Evolutionary conservation across 768 basidiomycete species (phyloP), one percentile per base, ranked within the genome.

Genomic region (Russula foetens): DNA sequence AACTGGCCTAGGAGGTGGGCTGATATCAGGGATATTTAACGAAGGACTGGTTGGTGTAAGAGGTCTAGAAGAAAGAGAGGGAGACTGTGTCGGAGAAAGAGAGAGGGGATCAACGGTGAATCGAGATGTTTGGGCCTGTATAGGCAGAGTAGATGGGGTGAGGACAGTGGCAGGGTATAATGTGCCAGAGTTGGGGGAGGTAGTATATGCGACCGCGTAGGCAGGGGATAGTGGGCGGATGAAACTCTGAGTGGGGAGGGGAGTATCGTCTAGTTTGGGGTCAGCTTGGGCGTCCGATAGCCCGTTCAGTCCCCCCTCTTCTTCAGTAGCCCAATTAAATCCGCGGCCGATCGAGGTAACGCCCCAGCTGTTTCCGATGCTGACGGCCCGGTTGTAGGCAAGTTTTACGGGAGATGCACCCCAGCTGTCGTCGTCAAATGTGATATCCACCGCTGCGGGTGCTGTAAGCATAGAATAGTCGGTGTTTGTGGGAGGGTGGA

Each of bases 341-440:
- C 90, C 90, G 49, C 87, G 82, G 12, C 90, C 90, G 49, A 92
- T 85, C 39, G 83, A 89, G 21, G 90, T 92, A 62, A 92, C 89
- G 7, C 86, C 86, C 88, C 88, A 92, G 72, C 88, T 90, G 63
- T 83, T 82, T 33, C 84, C 82, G 55, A 86, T 83, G 60, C 85
- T 87, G 43, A 86, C 79, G 7, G 85, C 75, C 60, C 81, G 76
- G 72, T 84, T 83, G 21, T 85, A 77, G 54, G 66, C 67, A 41
- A 67, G 60, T 58, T 73, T 73, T 4, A 78, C 71, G 31, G 79
- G 76, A 44, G 82, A 76, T 28, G 79, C 67, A 62, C 79, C 77
- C 88, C 87, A 88, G 67, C 84, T 86, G 63, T 74, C 74, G 54
- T 82, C 84, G 69, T 87, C 86, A 71, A 85, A 85, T 56, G 78